These are phyloP conservation scores for Cercospora sp. DNA, from an alignment of 2,329 filamentous ascomycete genomes.

Conservation along the genomic window DNA sequence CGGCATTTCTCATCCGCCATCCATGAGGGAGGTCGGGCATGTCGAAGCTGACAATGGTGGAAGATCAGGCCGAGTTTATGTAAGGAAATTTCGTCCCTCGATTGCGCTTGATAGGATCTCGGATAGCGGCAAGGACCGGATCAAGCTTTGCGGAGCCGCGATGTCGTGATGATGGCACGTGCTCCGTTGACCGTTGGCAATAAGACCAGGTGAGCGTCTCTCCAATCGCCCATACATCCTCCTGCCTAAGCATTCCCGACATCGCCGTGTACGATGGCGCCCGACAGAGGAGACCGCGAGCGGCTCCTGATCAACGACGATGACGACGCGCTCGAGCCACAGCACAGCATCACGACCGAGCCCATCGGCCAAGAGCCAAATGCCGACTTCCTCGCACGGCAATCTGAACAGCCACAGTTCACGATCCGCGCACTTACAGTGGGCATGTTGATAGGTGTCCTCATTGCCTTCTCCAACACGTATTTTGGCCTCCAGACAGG, in stretches of 20 bases:
- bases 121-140: not conserved
- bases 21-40: slow-evolving; percentile 31
- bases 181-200: not conserved
- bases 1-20: slow-evolving; percentile 31
- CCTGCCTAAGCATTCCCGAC: not conserved
- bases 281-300: slow-evolving; percentile 36
- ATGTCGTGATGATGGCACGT: slow-evolving; percentile 13
- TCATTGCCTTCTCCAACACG: slow-evolving; percentile 96
- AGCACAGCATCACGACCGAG: slow-evolving; percentile 28
- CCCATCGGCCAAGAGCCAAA: slow-evolving; percentile 37
- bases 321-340: slow-evolving; percentile 26
- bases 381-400: slow-evolving; percentile 31
- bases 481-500: slow-evolving; percentile 97
- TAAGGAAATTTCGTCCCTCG: slow-evolving; percentile 10
- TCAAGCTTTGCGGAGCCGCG: slow-evolving; percentile 19
- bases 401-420: slow-evolving; percentile 59
- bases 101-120: slow-evolving; percentile 4
- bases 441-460: slow-evolving; percentile 78
- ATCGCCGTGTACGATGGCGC: slow-evolving; percentile 34
- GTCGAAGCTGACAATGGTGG: not conserved
- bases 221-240: not conserved
- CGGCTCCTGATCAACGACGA: slow-evolving; percentile 21
- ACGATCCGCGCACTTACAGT: slow-evolving; percentile 77
- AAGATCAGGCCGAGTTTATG: slow-evolving; percentile 4
- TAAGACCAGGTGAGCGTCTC: not conserved